A percentile compares a stretch with the other conserved stretches of the same genome.
Evolutionary conservation across 192 early-diverging fungal species (phyloP).

Genomic region (Umbelopsis sp.): DNA sequence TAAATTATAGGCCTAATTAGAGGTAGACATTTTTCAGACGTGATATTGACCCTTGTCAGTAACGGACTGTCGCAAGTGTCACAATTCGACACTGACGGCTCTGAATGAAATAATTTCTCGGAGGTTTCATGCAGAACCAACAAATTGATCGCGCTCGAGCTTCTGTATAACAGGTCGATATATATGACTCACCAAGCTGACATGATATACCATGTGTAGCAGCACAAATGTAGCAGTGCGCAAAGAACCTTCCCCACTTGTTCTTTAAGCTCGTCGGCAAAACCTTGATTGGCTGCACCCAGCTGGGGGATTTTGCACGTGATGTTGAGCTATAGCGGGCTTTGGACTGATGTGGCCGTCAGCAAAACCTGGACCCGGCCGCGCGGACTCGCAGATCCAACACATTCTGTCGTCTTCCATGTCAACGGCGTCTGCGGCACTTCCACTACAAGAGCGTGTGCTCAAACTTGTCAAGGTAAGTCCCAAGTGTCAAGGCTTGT

Average conservation of each 20-base stretch:
- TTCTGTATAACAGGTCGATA: too few species aligned
- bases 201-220: too few species aligned
- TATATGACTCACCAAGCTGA: too few species aligned
- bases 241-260: too few species aligned
- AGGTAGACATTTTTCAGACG: too few species aligned
- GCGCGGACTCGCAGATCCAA: background rate
- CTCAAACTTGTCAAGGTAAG: slow-evolving; percentile 31
- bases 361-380: background rate
- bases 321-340: background rate
- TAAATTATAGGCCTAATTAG: too few species aligned
- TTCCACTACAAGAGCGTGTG: slow-evolving; percentile 24
- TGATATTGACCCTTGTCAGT: background rate
- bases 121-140: background rate
- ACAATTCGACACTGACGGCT: background rate
- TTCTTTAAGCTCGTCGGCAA: background rate
- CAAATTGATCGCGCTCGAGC: too few species aligned
- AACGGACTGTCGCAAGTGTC: background rate
- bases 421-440: slow-evolving; percentile 20
- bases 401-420: slow-evolving; percentile 20
- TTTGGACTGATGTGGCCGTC: background rate
- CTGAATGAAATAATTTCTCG: background rate
- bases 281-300: background rate
- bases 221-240: too few species aligned
- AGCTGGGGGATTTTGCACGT: background rate
- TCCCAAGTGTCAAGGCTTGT: background rate